These are phyloP conservation scores for Phoma sp. DNA, from an alignment of 2,329 filamentous ascomycete species.

Conservation along the genomic window DNA sequence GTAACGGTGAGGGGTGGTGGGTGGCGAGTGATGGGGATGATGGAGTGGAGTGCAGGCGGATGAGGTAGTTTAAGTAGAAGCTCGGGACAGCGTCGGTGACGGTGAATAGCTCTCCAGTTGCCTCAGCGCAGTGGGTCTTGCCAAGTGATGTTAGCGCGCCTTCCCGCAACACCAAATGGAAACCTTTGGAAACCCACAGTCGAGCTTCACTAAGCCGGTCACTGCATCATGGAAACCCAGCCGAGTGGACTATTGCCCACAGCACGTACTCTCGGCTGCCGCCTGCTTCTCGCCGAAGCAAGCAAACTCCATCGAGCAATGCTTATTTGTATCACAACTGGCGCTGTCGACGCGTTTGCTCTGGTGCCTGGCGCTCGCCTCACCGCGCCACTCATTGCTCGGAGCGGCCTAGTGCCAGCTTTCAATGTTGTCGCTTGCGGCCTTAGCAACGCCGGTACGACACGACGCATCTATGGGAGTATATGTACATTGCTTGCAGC, in stretches of 20 bases:
- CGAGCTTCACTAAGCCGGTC: slow-evolving; percentile 19
- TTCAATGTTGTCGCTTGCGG: slow-evolving; percentile 12
- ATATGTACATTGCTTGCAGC: background rate
- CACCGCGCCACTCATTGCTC: slow-evolving; percentile 22
- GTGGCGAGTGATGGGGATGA: slow-evolving; percentile 34
- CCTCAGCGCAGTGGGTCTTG: slow-evolving; percentile 26
- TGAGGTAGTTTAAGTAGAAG: slow-evolving; percentile 45
- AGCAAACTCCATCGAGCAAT: slow-evolving; percentile 2
- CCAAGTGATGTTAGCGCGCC: slow-evolving; percentile 22
- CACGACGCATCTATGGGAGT: background rate
- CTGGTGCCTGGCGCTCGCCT: slow-evolving; percentile 34
- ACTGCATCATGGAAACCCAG: slow-evolving; percentile 12
- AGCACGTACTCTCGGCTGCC: slow-evolving; percentile 26
- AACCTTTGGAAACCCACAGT: slow-evolving; percentile 34
- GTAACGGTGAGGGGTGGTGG: slow-evolving; percentile 23
- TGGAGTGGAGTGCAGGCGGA: slow-evolving; percentile 36
- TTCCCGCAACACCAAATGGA: slow-evolving; percentile 39
- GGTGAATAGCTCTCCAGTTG: slow-evolving; percentile 35
- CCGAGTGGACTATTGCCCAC: slow-evolving; percentile 18
- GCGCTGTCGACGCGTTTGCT: slow-evolving; percentile 27
- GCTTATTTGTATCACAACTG: slow-evolving; percentile 22
- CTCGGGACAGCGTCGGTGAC: slow-evolving; percentile 38
- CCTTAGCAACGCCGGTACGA: slow-evolving; percentile 1
- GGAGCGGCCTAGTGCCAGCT: slow-evolving; percentile 12
- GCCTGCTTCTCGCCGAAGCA: slow-evolving; percentile 1